Base-by-base conservation (phyloP, 2,329 filamentous ascomycete genomes). In the Chrysoporthe austroafricana region DNA sequence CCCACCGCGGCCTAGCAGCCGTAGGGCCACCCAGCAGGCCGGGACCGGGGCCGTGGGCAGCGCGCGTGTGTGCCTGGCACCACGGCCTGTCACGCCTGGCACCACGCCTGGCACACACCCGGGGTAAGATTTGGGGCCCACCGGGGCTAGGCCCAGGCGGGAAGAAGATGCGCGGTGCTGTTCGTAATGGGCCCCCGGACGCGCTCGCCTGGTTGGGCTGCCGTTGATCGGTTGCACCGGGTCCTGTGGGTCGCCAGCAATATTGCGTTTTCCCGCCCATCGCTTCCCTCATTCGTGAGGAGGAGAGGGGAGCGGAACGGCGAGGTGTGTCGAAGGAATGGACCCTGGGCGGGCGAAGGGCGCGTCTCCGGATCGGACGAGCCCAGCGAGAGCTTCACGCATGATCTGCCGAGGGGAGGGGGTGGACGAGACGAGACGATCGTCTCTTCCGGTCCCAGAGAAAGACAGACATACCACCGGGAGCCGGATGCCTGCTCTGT, bases 91-190 rank as follows among this genome's bases (percentile, higher is more conserved):
- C 26, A 26, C 26, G 26, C 46, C 46, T 50, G 46, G 46, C 26
- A 50, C 46, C n/a, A 21, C 46, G 26, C 26, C 26, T 26, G 26
- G 26, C 26, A 21, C n/a, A 50, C n/a, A 26, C n/a, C 48, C 48
- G 48, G 48, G 48, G 48, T 52, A 32, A 52, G 48, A 52, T 52
- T 52, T 26, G 48, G 48, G n/a, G 54, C n/a, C 36, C 34, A n/a
- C 18, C 21, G 18, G 34, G 60, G 36, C 60, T 62, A 62, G 60
- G 34, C 60, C 60, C 8, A 54, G 60, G 9, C 39, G 18, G 60
- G 60, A 52, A 52, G 9, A 39, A 39, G 60, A 42, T 52, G 11
- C 43, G 3, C 44, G 18, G 16, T 36, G 9, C n/a, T 62, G 7
- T 39, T 52, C 18, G 18, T 18, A 59, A 26, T 4, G 18, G 52